Evolutionary conservation across 163 green algal genomes (phyloP).

Genomic region (Trebouxia gelatinosa): DNA sequence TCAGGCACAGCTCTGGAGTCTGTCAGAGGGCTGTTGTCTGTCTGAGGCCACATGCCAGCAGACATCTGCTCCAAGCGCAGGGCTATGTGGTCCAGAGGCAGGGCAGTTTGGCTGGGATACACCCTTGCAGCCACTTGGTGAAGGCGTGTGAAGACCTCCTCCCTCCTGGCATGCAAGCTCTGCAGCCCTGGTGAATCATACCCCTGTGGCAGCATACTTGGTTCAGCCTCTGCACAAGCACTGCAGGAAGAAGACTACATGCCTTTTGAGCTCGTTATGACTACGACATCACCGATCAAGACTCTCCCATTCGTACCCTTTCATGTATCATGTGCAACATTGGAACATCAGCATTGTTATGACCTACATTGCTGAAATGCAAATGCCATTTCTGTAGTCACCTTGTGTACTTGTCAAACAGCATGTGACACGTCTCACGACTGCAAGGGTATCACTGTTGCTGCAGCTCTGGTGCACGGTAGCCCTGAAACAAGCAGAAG

Average conservation of each 20-base stretch:
- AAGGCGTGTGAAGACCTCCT: constrained; percentile 44
- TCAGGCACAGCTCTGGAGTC: constrained; percentile 25
- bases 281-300: neutral
- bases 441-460: no score
- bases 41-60: constrained; percentile 60
- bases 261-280: neutral
- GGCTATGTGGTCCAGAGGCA: constrained; percentile 64
- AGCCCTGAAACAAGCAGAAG: constrained; percentile 3
- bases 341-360: neutral
- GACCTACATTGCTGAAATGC: no score
- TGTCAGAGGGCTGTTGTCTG: neutral
- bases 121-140: constrained; percentile 44
- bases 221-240: neutral
- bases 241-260: neutral
- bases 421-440: no score
- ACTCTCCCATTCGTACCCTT: neutral
- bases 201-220: constrained; percentile 30
- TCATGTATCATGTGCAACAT: neutral
- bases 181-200: constrained; percentile 10
- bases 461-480: no score
- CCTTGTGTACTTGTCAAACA: no score
- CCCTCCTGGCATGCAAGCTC: constrained; percentile 36
- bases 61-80: constrained; percentile 72
- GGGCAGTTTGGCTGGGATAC: constrained; percentile 12
- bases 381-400: no score